Percentiles rank a stretch among this genome's conserved stretches.
These are phyloP conservation scores for Heliosperma pusillum DNA, from an alignment of 148 eudicot genomes.

Conservation along the genomic window DNA sequence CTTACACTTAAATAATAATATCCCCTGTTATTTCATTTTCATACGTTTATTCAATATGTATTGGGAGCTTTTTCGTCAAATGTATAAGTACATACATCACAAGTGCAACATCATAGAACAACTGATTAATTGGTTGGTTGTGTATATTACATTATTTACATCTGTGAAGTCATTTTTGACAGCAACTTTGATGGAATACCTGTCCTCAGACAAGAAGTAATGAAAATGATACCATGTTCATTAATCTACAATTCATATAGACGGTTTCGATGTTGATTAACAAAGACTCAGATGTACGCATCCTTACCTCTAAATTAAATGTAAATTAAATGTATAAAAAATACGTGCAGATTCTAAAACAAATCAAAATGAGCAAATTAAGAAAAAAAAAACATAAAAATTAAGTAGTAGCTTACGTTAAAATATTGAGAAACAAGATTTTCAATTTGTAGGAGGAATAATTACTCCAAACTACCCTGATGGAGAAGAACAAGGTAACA, in stretches of 20 bases:
- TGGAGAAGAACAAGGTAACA: no score
- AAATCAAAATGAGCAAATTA: neutral
- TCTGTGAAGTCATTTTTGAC: conserved; percentile 16
- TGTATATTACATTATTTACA: conserved; percentile 9
- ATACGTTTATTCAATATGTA: no score
- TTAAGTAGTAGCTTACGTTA: no score
- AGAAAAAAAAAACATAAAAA: neutral
- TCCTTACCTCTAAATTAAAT: neutral
- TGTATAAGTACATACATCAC: neutral
- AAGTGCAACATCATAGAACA: conserved; percentile 11
- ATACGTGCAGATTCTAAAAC: no score
- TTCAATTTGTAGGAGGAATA: no score
- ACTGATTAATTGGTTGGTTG: conserved; percentile 9
- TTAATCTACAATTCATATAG: neutral
- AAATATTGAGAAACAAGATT: no score
- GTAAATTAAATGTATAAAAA: no score
- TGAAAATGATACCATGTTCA: conserved; percentile 2
- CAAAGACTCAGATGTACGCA: neutral
- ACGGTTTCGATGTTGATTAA: neutral
- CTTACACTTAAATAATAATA: no score
- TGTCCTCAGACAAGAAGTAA: neutral
- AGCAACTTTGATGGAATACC: conserved; percentile 8
- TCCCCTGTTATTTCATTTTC: no score
- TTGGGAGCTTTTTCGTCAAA: neutral
- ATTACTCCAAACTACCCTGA: no score